Evolutionary conservation across 148 eudicot genomes (phyloP).

Genomic region (Hydrangea macrophylla): DNA sequence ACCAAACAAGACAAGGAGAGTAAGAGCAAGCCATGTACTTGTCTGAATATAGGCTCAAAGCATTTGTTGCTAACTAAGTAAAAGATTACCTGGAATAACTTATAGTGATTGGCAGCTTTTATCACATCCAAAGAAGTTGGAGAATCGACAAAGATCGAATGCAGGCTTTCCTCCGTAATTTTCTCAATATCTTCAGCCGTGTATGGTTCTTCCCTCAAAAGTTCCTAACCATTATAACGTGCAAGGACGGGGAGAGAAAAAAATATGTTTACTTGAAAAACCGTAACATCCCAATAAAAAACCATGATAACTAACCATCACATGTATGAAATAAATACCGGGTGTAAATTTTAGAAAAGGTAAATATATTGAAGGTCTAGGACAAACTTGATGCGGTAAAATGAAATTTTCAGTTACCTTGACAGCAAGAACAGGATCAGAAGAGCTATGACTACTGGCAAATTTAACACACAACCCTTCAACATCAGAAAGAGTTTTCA

Average conservation of each 20-base stretch:
- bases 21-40: neutral
- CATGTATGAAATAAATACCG: too few relatives aligned
- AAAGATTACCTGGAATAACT: conserved; percentile 72
- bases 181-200: conserved; percentile 73
- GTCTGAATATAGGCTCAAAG: neutral
- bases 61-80: conserved; percentile 4
- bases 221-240: conserved; percentile 41
- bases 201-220: conserved; percentile 76
- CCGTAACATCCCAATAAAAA: too few relatives aligned
- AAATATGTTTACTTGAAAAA: too few relatives aligned
- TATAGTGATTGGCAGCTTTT: conserved; percentile 72
- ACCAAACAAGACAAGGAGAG: neutral
- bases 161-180: conserved; percentile 46
- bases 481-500: conserved; percentile 92
- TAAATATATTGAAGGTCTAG: neutral
- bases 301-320: too few relatives aligned
- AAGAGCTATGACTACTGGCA: conserved; percentile 64
- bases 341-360: too few relatives aligned
- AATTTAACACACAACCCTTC: conserved; percentile 84
- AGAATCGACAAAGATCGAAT: conserved; percentile 61
- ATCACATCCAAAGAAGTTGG: conserved; percentile 85
- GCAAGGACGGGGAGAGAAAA: too few relatives aligned
- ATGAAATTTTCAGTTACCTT: conserved; percentile 45
- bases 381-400: neutral
- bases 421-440: conserved; percentile 85